phyloP scores from a whole-genome alignment of 1,284 basidiomycete species.

The Puccinia triticina region DNA sequence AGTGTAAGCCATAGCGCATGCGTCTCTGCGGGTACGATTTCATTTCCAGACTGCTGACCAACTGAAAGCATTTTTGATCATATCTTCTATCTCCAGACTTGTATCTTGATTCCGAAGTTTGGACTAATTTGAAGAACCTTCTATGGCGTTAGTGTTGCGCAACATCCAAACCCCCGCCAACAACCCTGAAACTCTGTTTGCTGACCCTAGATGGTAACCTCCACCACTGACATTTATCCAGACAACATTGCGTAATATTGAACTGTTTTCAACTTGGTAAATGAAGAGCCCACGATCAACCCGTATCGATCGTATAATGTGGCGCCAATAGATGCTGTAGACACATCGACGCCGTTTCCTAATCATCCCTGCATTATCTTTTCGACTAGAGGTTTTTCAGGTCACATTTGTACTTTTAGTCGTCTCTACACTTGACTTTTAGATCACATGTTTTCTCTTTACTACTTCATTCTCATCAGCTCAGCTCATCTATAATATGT shows the following conservation, averaged over 20 bases:
- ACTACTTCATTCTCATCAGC: too few relatives aligned
- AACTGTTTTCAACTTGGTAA: not conserved
- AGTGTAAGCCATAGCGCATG: conserved; percentile 33
- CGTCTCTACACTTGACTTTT: not conserved
- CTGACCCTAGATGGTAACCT: not conserved
- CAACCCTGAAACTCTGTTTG: too few relatives aligned
- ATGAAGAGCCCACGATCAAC: not conserved
- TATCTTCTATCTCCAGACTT: conserved; percentile 21
- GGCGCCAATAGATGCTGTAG: too few relatives aligned
- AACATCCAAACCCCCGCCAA: not conserved
- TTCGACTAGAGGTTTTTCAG: not conserved
- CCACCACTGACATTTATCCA: not conserved
- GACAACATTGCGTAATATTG: not conserved
- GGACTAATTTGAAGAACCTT: conserved; percentile 53
- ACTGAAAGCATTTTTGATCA: not conserved
- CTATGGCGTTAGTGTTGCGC: conserved; percentile 52
- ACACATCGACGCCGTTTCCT: not conserved
- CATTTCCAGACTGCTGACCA: not conserved
- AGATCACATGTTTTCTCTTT: too few relatives aligned
- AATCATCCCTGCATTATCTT: not conserved
- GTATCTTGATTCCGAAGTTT: conserved; percentile 53
- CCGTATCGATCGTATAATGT: not conserved
- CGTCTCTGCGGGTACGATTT: not conserved
- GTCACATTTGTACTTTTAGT: conserved; percentile 16
- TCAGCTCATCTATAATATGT: too few relatives aligned